Conservation (phyloP, 768 basidiomycete species). For the Lactarius indigo region DNA sequence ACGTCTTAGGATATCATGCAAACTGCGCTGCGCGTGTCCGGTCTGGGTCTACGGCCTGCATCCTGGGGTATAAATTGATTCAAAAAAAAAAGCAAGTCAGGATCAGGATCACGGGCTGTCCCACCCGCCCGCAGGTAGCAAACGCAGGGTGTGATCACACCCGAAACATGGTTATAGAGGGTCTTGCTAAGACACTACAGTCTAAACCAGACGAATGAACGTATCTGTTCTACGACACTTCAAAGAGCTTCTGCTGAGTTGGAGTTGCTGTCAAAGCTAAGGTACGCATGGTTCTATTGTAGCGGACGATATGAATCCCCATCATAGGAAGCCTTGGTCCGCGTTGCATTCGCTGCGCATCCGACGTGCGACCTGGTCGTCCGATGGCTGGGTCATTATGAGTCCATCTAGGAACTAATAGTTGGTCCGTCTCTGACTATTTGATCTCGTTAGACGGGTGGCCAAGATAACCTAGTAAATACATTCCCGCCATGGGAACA, state of each 20-base stretch:
- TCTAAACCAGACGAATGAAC: conserved; percentile 79
- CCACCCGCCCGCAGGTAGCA: conserved; percentile 44
- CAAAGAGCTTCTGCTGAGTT: conserved; percentile 80
- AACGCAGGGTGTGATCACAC: conserved; percentile 59
- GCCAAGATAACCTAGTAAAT: conserved; percentile 94
- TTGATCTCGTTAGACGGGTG: conserved; percentile 64
- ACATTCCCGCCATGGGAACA: conserved; percentile 95
- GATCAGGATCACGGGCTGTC: conserved; percentile 57
- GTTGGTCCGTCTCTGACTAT: background rate
- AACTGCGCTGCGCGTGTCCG: too few species aligned
- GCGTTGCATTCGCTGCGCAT: conserved; percentile 79
- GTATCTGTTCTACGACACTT: conserved; percentile 84
- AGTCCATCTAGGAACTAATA: background rate
- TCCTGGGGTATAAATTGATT: too few species aligned
- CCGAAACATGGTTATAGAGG: conserved; percentile 82
- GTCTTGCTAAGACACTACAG: conserved; percentile 63
- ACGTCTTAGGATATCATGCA: too few species aligned
- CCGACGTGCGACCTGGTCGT: conserved; percentile 97
- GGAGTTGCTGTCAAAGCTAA: conserved; percentile 84
- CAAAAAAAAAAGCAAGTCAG: conserved; percentile 20
- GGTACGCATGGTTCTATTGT: conserved; percentile 41
- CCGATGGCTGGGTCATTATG: conserved; percentile 89
- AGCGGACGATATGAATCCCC: background rate
- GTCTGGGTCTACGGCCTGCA: too few species aligned
- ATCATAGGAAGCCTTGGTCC: conserved; percentile 75